Conservation (phyloP, 306 rosid species). For the Biancaea sappan region DNA sequence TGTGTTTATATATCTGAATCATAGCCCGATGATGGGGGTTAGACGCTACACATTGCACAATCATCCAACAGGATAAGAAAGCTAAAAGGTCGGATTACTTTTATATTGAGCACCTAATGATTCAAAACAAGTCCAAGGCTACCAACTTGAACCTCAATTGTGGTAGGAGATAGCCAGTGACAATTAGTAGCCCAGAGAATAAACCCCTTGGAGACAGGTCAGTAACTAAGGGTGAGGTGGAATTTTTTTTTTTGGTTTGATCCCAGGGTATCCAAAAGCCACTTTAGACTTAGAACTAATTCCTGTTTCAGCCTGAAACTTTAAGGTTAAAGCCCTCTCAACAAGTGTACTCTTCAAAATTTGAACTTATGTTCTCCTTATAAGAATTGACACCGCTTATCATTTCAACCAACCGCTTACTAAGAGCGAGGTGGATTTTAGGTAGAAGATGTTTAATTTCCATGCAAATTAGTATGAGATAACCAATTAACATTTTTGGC, state of each 20-base stretch:
- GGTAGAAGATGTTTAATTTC: neutral
- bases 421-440: too few species aligned
- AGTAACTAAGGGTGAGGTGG: neutral
- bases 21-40: neutral
- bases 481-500: neutral
- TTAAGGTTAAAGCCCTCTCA: too few species aligned
- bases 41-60: neutral
- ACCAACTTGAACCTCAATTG: neutral
- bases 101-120: neutral
- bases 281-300: too few species aligned
- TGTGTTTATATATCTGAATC: neutral
- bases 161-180: neutral
- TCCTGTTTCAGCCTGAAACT: too few species aligned
- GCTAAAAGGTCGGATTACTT: neutral
- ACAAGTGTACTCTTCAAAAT: too few species aligned
- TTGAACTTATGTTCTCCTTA: too few species aligned
- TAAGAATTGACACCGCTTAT: too few species aligned
- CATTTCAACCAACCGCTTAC: too few species aligned
- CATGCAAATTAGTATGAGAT: neutral
- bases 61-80: neutral
- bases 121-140: neutral
- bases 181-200: too few species aligned
- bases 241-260: too few species aligned
- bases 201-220: neutral
- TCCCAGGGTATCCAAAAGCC: too few species aligned